A percentile compares a stretch with the other conserved stretches of the same genome.
Conservation (phyloP, 257 asterid genomes). For the Fraxinus quadrangulata region DNA sequence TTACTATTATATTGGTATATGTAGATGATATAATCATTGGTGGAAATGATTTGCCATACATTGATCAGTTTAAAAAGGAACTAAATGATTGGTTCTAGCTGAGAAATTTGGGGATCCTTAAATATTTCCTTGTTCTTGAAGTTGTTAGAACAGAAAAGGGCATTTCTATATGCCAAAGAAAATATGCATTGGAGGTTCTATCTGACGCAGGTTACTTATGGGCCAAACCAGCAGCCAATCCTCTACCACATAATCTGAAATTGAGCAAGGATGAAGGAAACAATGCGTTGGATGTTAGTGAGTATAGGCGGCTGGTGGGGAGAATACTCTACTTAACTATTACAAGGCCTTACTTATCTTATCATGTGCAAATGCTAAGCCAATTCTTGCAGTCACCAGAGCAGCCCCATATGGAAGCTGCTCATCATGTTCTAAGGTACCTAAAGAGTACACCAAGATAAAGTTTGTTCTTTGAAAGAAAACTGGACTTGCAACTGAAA, state of each 20-base stretch:
- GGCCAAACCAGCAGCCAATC: neutral
- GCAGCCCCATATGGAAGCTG: neutral
- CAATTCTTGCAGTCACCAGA: neutral
- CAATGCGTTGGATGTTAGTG: no score
- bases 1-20: no score
- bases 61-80: no score
- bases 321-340: neutral
- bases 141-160: neutral
- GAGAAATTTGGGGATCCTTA: no score
- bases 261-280: no score
- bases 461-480: no score
- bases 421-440: neutral
- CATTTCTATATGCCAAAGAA: neutral
- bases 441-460: neutral
- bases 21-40: no score
- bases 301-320: no score
- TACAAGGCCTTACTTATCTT: neutral
- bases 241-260: no score
- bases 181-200: neutral
- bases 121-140: neutral
- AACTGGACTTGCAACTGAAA: no score
- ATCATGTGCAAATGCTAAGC: neutral
- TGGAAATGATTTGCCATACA: no score
- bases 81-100: no score
- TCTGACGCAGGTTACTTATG: neutral